Base-by-base conservation (phyloP, 768 basidiomycete genomes). In the Macrolepiota albuminosa region DNA sequence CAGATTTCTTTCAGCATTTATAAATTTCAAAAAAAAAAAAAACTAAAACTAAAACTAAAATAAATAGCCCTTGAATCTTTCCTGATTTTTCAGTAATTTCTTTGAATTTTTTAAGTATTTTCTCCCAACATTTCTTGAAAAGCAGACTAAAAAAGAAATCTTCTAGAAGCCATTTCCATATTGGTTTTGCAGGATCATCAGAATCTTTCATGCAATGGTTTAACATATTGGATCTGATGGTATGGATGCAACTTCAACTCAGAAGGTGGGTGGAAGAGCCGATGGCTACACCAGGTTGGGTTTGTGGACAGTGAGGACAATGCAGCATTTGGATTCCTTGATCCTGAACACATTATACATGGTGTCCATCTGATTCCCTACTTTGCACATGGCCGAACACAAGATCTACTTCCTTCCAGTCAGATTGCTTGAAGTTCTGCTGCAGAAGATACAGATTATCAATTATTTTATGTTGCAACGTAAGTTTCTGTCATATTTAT, bases 301-400 rank as follows among this genome's bases (percentile, higher is more conserved):
- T 84, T 81, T 62, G 61, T 82, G 0, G 58, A 68, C 2, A 51
- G 62, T 5, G 54, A 67, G 0, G 70, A 72, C 24, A 42, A 54
- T 0, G 63, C 64, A 3, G 70, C 75, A 4, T 83, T 81, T 57
- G 75, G 80, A 0, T 83, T 84, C 49, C 21, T 83, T 0, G 69
- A 82, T 60, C 81, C 81, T 0, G 50, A 62, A 7, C 62, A 68
- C 0, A 67, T 82, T 4, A 70, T 82, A 18, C 61, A 74, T 0
- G 73, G 65, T 0, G 63, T 66, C 0, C 79, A 55, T 33, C 54
- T 55, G 4, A 54, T 54, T 45, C 54, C 54, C 0, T 56, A 43
- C 3, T 56, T 56, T 24, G 3, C 0, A 31, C 11, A 56, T 47
- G 55, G 55, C 4, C 56, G 14, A 37, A 57, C 56, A 18, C 21